Evolutionary conservation across 1,284 basidiomycete species (phyloP).

Genomic region (Trametes pubescens): DNA sequence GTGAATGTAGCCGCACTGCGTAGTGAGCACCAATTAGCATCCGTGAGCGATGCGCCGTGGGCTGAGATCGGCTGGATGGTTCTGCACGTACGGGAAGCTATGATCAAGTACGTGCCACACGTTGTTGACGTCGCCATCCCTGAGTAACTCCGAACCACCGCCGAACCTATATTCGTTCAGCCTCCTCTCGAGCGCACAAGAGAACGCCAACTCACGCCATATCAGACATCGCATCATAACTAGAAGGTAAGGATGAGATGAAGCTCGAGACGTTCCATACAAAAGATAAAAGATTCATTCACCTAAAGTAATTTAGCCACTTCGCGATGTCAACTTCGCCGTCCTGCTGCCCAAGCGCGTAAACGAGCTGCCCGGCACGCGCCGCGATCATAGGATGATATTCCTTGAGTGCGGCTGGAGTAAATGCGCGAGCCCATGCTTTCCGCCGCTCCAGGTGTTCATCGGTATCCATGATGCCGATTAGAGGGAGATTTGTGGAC

Average conservation of each 20-base stretch:
- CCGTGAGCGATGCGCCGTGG: no score
- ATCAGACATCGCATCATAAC: slow-evolving; percentile 40
- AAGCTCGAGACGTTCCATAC: neutral
- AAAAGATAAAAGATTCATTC: slow-evolving; percentile 3
- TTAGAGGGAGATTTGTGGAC: slow-evolving; percentile 14
- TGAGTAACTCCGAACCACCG: slow-evolving; percentile 34
- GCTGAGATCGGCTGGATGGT: no score
- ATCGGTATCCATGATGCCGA: slow-evolving; percentile 25
- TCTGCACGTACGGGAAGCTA: slow-evolving; percentile 22
- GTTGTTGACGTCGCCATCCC: slow-evolving; percentile 31
- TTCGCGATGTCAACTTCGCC: slow-evolving; percentile 30
- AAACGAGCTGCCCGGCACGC: slow-evolving; percentile 35
- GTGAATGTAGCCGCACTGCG: slow-evolving; percentile 17
- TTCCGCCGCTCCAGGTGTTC: slow-evolving; percentile 36
- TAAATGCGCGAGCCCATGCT: slow-evolving; percentile 39
- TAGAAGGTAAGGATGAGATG: neutral
- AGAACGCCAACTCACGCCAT: slow-evolving; percentile 30
- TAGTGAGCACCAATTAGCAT: neutral
- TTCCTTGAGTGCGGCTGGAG: slow-evolving; percentile 33
- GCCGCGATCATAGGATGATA: slow-evolving; percentile 33
- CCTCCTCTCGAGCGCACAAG: no score
- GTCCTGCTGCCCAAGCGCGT: slow-evolving; percentile 20
- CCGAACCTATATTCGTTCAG: slow-evolving; percentile 27
- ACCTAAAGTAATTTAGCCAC: slow-evolving; percentile 37
- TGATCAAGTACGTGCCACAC: slow-evolving; percentile 20